phyloP scores from a whole-genome alignment of 805 yeast genomes.

The Suhomyces pyralidae region DNA sequence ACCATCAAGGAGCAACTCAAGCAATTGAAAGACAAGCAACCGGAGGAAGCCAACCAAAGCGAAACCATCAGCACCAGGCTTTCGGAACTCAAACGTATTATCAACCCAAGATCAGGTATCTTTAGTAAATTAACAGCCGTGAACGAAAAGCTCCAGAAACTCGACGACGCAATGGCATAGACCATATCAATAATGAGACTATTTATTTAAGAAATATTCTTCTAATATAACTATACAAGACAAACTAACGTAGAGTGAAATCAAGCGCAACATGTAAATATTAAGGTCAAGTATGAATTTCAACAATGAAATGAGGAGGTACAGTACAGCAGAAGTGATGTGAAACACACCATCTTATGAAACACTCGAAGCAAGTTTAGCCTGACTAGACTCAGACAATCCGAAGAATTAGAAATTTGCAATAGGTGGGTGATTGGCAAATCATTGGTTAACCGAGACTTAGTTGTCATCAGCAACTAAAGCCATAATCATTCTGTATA shows the following conservation, averaged over 20 bases:
- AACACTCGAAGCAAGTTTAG: neutral
- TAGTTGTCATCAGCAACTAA: conserved; percentile 62
- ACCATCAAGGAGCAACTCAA: conserved; percentile 10
- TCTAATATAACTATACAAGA: neutral
- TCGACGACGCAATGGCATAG: conserved; percentile 15
- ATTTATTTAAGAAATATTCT: neutral
- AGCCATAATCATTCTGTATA: conserved; percentile 94
- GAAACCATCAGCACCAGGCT: conserved; percentile 10
- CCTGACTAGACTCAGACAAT: neutral
- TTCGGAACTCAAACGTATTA: conserved; percentile 13
- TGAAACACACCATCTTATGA: neutral
- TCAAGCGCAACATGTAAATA: neutral
- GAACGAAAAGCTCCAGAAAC: conserved; percentile 19
- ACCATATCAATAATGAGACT: neutral
- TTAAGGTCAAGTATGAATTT: neutral
- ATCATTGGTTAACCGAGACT: neutral
- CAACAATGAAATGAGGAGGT: neutral
- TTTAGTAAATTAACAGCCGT: conserved; percentile 17
- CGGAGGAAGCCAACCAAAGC: conserved; percentile 1
- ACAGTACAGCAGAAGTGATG: neutral
- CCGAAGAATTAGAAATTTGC: neutral
- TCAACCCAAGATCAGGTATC: conserved; percentile 26
- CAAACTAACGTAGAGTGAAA: neutral
- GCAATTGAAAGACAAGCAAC: conserved; percentile 1
- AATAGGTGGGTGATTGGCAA: neutral